Percentiles rank a stretch among this genome's conserved stretches.
Conservation (phyloP, 2,329 filamentous ascomycete genomes). For the Elsinoe perseae region DNA sequence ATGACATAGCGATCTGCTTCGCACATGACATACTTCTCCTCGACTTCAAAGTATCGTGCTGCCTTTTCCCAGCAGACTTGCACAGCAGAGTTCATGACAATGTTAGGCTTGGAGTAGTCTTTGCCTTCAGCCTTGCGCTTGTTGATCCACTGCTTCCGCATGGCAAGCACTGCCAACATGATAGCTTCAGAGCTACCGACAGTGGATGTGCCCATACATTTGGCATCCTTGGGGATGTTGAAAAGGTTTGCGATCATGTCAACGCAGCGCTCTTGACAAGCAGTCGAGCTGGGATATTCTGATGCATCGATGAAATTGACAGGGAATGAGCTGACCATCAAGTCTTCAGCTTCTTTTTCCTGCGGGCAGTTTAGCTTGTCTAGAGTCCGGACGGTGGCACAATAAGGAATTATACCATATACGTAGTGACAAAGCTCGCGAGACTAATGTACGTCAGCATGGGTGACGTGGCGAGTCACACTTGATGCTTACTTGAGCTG, state of each 20-base stretch:
- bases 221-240: constrained; percentile 59
- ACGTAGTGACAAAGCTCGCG: constrained; percentile 90
- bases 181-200: constrained; percentile 86
- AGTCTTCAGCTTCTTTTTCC: constrained; percentile 92
- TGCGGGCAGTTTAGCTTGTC: constrained; percentile 28
- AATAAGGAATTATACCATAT: constrained; percentile 59
- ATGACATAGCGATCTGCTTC: constrained; percentile 55
- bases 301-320: constrained; percentile 71
- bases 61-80: constrained; percentile 96
- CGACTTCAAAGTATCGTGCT: constrained; percentile 57
- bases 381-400: background rate
- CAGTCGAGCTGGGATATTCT: constrained; percentile 44
- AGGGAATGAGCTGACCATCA: constrained; percentile 85
- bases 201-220: constrained; percentile 76
- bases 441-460: constrained; percentile 47
- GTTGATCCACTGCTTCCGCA: constrained; percentile 94
- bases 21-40: constrained; percentile 71
- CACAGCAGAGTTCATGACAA: constrained; percentile 91
- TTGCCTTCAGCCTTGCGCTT: constrained; percentile 76
- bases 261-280: constrained; percentile 74
- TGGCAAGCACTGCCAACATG: constrained; percentile 74
- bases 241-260: constrained; percentile 73
- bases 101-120: constrained; percentile 71
- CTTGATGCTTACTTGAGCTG: constrained; percentile 62
- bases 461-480: background rate